Evolutionary conservation across 2,329 filamentous ascomycete species (phyloP).

Genomic region (Sporothrix inflata): DNA sequence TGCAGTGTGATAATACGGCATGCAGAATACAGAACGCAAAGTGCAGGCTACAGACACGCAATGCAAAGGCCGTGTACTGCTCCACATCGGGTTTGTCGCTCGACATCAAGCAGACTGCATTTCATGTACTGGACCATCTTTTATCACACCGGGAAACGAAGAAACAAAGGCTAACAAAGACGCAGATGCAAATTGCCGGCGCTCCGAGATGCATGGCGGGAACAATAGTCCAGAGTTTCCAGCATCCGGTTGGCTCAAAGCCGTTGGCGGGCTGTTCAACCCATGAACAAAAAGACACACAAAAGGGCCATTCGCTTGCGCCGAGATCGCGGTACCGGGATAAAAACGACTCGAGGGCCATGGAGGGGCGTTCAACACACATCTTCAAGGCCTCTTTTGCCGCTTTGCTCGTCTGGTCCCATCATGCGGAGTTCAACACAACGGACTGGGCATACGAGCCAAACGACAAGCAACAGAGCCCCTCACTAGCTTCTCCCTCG

Average conservation of each 20-base stretch:
- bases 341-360: neutral
- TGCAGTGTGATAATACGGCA: neutral
- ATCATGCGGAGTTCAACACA: neutral
- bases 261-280: neutral
- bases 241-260: neutral
- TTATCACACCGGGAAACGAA: neutral
- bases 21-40: slow-evolving; percentile 14
- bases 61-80: slow-evolving; percentile 10
- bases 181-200: neutral
- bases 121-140: neutral
- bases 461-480: neutral
- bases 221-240: neutral
- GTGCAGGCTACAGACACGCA: neutral
- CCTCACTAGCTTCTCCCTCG: neutral
- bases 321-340: neutral
- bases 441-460: neutral
- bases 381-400: neutral
- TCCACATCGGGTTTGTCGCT: slow-evolving; percentile 10
- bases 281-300: neutral
- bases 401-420: neutral
- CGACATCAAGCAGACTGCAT: neutral
- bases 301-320: neutral
- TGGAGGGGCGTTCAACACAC: neutral
- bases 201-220: neutral
- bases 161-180: neutral